Evolutionary conservation across 2,329 filamentous ascomycete genomes (phyloP).

Genomic region (Calonectria honghensis): DNA sequence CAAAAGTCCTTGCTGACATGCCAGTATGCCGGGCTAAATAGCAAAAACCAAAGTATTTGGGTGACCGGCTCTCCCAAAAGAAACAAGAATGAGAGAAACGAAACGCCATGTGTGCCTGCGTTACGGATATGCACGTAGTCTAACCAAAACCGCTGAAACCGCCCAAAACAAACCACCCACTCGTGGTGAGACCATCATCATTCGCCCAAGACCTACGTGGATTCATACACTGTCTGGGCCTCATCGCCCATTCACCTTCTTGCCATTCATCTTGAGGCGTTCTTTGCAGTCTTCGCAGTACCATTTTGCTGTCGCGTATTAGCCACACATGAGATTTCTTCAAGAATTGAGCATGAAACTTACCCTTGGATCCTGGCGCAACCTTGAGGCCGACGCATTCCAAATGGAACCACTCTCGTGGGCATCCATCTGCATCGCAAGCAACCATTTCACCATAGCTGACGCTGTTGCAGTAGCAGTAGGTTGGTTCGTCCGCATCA

Average conservation of each 20-base stretch:
- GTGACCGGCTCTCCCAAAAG: slow-evolving; percentile 40
- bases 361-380: slow-evolving; percentile 85
- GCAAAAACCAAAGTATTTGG: slow-evolving; percentile 43
- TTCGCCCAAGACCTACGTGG: slow-evolving; percentile 40
- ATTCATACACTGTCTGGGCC: slow-evolving; percentile 29
- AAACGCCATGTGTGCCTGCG: slow-evolving; percentile 49
- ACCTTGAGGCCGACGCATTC: slow-evolving; percentile 87
- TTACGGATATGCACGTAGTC: slow-evolving; percentile 48
- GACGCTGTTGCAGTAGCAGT: slow-evolving; percentile 87
- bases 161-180: slow-evolving; percentile 43
- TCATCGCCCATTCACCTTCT: slow-evolving; percentile 70
- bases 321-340: slow-evolving; percentile 44
- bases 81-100: slow-evolving; percentile 35
- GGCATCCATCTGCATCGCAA: slow-evolving; percentile 83
- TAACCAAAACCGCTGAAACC: slow-evolving; percentile 41
- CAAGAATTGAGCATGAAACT: slow-evolving; percentile 61
- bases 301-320: slow-evolving; percentile 80
- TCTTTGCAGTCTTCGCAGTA: slow-evolving; percentile 88
- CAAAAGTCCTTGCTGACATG: slow-evolving; percentile 12
- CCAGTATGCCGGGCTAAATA: slow-evolving; percentile 29
- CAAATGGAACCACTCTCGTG: slow-evolving; percentile 88
- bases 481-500: slow-evolving; percentile 82
- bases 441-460: slow-evolving; percentile 92
- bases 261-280: slow-evolving; percentile 73
- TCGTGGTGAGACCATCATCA: slow-evolving; percentile 45